phyloP scores from a whole-genome alignment of 768 basidiomycete genomes.

The Termitomyces sp. region DNA sequence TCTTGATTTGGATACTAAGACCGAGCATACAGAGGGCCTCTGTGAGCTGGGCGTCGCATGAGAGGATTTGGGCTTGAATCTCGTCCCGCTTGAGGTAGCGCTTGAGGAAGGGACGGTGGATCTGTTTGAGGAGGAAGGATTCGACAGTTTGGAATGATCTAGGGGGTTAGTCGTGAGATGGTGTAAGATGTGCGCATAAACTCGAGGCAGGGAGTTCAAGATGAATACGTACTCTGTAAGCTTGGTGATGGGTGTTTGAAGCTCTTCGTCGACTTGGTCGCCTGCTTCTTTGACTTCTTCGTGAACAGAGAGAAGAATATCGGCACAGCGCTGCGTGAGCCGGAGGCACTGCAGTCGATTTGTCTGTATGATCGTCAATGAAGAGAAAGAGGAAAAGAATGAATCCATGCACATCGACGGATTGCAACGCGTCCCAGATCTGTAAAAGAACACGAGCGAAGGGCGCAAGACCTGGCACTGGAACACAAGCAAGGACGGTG shows the following conservation, averaged over 20 bases:
- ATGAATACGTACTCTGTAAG: too few relatives aligned
- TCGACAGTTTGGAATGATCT: too few relatives aligned
- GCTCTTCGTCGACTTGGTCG: slow-evolving; percentile 41
- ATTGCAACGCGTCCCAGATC: slow-evolving; percentile 65
- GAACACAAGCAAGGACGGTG: too few relatives aligned
- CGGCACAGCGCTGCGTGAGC: slow-evolving; percentile 71
- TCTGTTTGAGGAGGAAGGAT: too few relatives aligned
- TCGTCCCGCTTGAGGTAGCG: too few relatives aligned
- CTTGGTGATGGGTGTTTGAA: slow-evolving; percentile 46
- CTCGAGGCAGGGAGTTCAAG: too few relatives aligned
- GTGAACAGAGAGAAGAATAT: slow-evolving; percentile 59
- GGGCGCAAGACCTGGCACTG: too few relatives aligned
- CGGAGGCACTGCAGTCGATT: slow-evolving; percentile 68
- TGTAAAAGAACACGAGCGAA: slow-evolving; percentile 47
- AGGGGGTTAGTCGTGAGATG: too few relatives aligned
- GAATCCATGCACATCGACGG: slow-evolving; percentile 55
- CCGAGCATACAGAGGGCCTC: slow-evolving; percentile 61
- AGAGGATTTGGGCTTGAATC: too few relatives aligned
- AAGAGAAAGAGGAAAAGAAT: not conserved
- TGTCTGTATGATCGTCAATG: slow-evolving; percentile 40
- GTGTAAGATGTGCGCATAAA: too few relatives aligned
- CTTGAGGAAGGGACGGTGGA: too few relatives aligned
- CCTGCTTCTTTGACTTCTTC: slow-evolving; percentile 64
- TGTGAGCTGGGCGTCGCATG: too few relatives aligned
- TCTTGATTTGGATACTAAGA: slow-evolving; percentile 55